Percentiles rank a stretch among this genome's conserved stretches.
These are phyloP conservation scores for Botryotinia narcissicola DNA, from an alignment of 2,329 filamentous ascomycete species.

Conservation along the genomic window DNA sequence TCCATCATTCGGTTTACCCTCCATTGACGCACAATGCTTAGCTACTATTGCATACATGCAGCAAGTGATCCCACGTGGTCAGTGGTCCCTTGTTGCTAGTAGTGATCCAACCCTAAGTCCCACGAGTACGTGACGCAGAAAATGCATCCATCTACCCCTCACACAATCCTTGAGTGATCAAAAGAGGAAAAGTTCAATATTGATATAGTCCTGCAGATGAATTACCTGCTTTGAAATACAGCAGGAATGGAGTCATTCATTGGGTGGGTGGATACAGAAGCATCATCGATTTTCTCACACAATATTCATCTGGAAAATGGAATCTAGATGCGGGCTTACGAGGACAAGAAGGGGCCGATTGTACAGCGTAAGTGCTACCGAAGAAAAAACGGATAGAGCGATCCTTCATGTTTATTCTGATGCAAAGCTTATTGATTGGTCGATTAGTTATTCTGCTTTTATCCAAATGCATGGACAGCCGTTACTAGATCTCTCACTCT, in stretches of 20 bases:
- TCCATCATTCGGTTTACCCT: conserved; percentile 81
- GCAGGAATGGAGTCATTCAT: conserved; percentile 36
- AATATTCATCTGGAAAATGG: conserved; percentile 47
- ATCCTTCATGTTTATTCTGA: not conserved
- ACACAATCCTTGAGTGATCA: not conserved
- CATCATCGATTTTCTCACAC: conserved; percentile 49
- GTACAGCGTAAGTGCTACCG: conserved; percentile 45
- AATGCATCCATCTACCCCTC: conserved; percentile 4
- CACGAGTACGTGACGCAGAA: conserved; percentile 55
- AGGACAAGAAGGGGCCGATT: conserved; percentile 47
- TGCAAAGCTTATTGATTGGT: conserved; percentile 11
- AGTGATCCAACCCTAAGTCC: conserved; percentile 71
- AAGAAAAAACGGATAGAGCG: not conserved
- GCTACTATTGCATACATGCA: conserved; percentile 77
- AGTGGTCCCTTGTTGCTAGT: conserved; percentile 71
- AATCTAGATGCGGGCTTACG: conserved; percentile 46
- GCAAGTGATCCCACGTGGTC: conserved; percentile 54
- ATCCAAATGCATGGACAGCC: conserved; percentile 71
- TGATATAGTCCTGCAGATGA: conserved; percentile 44
- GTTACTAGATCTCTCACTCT: conserved; percentile 82
- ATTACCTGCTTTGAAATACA: conserved; percentile 57
- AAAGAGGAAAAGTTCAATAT: not conserved
- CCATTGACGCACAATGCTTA: conserved; percentile 87
- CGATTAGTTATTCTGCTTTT: conserved; percentile 60
- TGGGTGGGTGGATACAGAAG: conserved; percentile 54